A percentile compares a stretch with the other conserved stretches of the same genome.
Evolutionary conservation across 306 rosid species (phyloP).

Genomic region (Prinsepia uniflora): DNA sequence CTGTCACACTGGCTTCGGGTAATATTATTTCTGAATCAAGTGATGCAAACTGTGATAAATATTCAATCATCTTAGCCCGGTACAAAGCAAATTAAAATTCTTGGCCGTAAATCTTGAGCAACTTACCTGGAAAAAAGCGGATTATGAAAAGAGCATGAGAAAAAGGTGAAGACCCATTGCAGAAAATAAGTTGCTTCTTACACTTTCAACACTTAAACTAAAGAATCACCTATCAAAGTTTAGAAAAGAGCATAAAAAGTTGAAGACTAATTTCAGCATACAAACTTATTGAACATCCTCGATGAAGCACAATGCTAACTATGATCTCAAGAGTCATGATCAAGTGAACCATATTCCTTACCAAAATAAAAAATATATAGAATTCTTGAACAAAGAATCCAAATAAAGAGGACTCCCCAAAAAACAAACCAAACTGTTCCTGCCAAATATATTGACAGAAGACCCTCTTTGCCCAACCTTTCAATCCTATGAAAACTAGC

Average conservation of each 20-base stretch:
- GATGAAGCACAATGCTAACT: neutral
- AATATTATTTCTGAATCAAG: neutral
- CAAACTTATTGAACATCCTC: neutral
- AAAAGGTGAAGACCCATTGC: neutral
- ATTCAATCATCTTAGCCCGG: neutral
- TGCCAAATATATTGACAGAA: neutral
- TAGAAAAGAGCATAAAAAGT: neutral
- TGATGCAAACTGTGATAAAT: neutral
- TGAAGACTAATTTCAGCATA: neutral
- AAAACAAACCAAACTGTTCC: neutral
- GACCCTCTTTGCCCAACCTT: neutral
- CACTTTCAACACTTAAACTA: neutral
- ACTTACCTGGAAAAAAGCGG: conserved; percentile 33
- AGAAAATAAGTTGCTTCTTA: neutral
- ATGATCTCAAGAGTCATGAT: conserved; percentile 1
- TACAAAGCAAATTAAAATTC: neutral
- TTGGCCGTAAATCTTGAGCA: conserved; percentile 9
- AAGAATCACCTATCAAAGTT: too few relatives aligned
- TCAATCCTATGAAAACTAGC: neutral
- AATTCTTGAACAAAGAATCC: too few relatives aligned
- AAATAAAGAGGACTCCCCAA: neutral
- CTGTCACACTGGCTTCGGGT: neutral
- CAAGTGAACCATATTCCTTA: neutral
- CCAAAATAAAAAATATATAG: too few relatives aligned
- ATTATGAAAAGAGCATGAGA: neutral